Base-by-base conservation (phyloP, 2,329 filamentous ascomycete species). In the Fusarium sp. region DNA sequence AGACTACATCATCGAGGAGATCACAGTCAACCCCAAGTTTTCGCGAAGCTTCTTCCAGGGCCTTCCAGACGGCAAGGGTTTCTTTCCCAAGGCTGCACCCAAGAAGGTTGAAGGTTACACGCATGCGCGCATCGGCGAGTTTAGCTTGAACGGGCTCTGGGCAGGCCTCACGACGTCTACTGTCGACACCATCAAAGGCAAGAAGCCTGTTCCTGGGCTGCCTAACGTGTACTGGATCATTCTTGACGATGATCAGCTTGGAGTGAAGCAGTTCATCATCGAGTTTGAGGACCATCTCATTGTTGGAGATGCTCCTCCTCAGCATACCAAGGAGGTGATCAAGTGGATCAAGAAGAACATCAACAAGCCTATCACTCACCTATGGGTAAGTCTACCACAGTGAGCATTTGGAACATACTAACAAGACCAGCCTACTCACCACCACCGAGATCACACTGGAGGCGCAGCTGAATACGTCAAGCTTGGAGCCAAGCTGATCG, bases 271-370 rank as follows among this genome's bases (percentile, higher is more conserved):
- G 27, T 54, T 74, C 9, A 54, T 76, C 2, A 52, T 76, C 9
- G 73, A 72, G 56, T 74, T 76, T 41, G 65, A 76, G n/a, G 57
- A 60, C 0, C 64, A 74, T 3, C 65, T 74, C 0, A 69, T 74
- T 41, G 67, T 76, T 1, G 70, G 70, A 1, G 73, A 76, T 35
- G 73, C 73, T 0, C 67, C 73, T 2, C 67, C 63, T 1, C 61
- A 63, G 8, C 69, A 60, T 22, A 65, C 48, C 5, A 24, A 50
- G 3, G 45, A 39, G 1, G 71, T 72, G 9, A 72, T 62, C 2
- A 5, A 74, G 10, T 76, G 73, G 73, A 48, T 76, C 2, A 10
- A 27, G 18, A 37, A 35, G 3, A 62, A 67, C 1, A 29, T 76
- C 1, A 63, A 68, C 1, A 76, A 76, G 27, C 60, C 64, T 1